A percentile compares a stretch with the other conserved stretches of the same genome.
Evolutionary conservation across 192 early-diverging fungal species (phyloP).

Genomic region (Coemansia sp.): DNA sequence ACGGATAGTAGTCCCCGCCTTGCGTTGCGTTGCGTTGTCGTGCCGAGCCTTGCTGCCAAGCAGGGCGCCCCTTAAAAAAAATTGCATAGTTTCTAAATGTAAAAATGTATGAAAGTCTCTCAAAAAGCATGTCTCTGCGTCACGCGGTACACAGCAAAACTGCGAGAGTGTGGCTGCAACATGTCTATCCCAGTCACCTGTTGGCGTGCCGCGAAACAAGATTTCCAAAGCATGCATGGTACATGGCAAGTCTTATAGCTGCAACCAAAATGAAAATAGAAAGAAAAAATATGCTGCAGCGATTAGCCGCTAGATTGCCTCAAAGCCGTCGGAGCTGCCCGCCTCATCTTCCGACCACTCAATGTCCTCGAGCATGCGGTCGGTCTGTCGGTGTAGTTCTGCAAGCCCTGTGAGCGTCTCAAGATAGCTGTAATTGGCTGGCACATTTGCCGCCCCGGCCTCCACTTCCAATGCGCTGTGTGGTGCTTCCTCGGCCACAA

Average conservation of each 20-base stretch:
- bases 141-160: too few relatives aligned
- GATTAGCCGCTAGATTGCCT: constrained; percentile 20
- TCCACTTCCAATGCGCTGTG: constrained; percentile 17
- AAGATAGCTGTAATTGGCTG: constrained; percentile 65
- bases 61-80: too few relatives aligned
- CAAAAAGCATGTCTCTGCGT: too few relatives aligned
- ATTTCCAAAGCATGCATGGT: too few relatives aligned
- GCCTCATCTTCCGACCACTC: constrained; percentile 72
- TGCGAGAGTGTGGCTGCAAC: too few relatives aligned
- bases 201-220: too few relatives aligned
- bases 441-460: neutral
- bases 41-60: neutral
- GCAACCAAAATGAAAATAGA: constrained; percentile 3
- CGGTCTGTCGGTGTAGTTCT: constrained; percentile 76
- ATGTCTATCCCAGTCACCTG: too few relatives aligned
- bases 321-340: constrained; percentile 40
- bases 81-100: too few relatives aligned
- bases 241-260: neutral
- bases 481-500: constrained; percentile 30
- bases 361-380: constrained; percentile 64
- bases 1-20: neutral
- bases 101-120: too few relatives aligned
- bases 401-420: constrained; percentile 86
- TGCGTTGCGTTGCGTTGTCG: neutral
- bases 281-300: constrained; percentile 2